phyloP scores from a whole-genome alignment of 2,329 filamentous ascomycete genomes.

The Chaetomiaceae sp. region DNA sequence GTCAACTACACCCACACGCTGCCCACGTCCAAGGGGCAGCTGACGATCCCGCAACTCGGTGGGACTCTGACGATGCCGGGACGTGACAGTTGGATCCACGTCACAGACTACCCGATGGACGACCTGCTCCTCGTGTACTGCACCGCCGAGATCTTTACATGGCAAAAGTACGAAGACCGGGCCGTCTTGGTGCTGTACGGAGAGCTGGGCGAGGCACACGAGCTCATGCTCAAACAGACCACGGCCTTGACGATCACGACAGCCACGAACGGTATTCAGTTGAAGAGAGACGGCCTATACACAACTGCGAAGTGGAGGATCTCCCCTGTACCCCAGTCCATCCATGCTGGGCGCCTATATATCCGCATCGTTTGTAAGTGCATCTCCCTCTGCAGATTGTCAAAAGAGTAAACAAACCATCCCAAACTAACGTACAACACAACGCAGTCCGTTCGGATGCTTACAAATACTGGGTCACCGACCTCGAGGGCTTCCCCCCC shows the following conservation, averaged over 20 bases:
- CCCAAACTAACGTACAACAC: too few relatives aligned
- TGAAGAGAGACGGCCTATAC: slow-evolving; percentile 19
- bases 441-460: slow-evolving; percentile 56
- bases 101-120: slow-evolving; percentile 61
- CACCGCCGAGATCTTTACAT: slow-evolving; percentile 65
- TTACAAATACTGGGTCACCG: slow-evolving; percentile 65
- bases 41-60: slow-evolving; percentile 54
- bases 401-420: neutral
- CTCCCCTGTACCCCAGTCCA: slow-evolving; percentile 20
- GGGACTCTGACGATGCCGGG: slow-evolving; percentile 54
- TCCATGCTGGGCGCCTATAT: slow-evolving; percentile 37
- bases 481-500: slow-evolving; percentile 42
- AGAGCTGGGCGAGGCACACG: slow-evolving; percentile 56
- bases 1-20: slow-evolving; percentile 61
- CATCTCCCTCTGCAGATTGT: neutral
- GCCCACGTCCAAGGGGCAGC: slow-evolving; percentile 35
- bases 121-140: slow-evolving; percentile 59
- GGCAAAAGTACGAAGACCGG: slow-evolving; percentile 57
- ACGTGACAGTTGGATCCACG: slow-evolving; percentile 62
- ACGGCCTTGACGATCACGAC: neutral
- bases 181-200: slow-evolving; percentile 62
- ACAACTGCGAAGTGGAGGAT: slow-evolving; percentile 33
- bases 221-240: slow-evolving; percentile 41
- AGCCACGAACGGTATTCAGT: slow-evolving; percentile 24
- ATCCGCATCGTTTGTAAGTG: slow-evolving; percentile 45